Conservation (phyloP, 2,329 filamentous ascomycete species). For the Knufia fluminis region DNA sequence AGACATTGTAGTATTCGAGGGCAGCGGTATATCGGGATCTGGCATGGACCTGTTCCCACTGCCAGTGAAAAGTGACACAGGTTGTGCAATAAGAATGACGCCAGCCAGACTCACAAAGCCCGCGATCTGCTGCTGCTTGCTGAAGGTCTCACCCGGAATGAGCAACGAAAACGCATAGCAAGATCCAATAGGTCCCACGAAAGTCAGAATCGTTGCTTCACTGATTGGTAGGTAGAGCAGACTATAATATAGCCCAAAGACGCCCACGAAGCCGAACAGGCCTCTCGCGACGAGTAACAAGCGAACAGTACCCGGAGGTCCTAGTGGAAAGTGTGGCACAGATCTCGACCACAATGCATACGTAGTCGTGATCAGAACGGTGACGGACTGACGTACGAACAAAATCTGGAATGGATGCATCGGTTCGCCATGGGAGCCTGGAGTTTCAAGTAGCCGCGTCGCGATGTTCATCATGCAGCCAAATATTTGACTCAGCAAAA, state of each 20-base stretch:
- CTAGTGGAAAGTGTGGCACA: conserved; percentile 62
- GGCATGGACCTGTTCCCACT: neutral
- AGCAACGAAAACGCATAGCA: conserved; percentile 72
- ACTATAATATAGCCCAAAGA: conserved; percentile 68
- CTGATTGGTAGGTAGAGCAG: conserved; percentile 72
- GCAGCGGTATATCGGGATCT: conserved; percentile 21
- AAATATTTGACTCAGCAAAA: conserved; percentile 69
- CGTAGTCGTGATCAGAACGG: conserved; percentile 52
- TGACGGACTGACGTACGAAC: conserved; percentile 69
- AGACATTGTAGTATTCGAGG: conserved; percentile 29
- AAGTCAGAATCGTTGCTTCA: conserved; percentile 83
- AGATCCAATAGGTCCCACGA: conserved; percentile 68
- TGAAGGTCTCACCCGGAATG: conserved; percentile 64
- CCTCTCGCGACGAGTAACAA: conserved; percentile 60
- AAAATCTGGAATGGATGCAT: conserved; percentile 81
- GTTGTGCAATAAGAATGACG: conserved; percentile 74
- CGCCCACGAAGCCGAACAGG: conserved; percentile 63
- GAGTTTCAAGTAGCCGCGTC: conserved; percentile 62
- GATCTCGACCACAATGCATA: conserved; percentile 63
- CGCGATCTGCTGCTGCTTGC: conserved; percentile 65
- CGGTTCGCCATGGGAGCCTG: conserved; percentile 55
- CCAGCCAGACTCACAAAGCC: conserved; percentile 66
- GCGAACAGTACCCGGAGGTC: conserved; percentile 51
- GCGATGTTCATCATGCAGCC: conserved; percentile 78
- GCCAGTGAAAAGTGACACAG: conserved; percentile 47